Conservation (phyloP, 305 asterid genomes). For the Fraxinus dipetala region DNA sequence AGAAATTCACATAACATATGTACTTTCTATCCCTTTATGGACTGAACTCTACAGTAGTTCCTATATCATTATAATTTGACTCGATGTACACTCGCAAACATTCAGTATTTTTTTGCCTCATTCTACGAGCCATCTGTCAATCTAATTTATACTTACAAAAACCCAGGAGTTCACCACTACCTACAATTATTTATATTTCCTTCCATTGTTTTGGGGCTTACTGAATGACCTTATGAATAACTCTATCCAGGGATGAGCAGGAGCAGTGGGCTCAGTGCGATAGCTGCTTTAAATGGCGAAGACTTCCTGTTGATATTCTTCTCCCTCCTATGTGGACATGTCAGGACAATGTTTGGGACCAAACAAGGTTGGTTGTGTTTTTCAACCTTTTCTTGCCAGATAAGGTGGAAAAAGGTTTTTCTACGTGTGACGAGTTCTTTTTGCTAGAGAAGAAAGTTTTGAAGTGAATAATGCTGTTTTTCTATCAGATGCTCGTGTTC, state of each 20-base stretch:
- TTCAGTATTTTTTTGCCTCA: not conserved
- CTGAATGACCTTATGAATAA: slow-evolving; percentile 11
- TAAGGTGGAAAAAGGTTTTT: not conserved
- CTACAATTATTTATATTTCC: not conserved
- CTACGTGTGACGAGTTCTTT: not conserved
- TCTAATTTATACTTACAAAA: not conserved
- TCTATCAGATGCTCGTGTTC: slow-evolving; percentile 71
- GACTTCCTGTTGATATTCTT: slow-evolving; percentile 64
- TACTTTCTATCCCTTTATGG: not conserved
- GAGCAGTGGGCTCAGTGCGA: slow-evolving; percentile 97
- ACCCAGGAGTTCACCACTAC: not conserved
- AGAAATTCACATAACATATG: not conserved
- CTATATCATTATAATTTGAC: not conserved
- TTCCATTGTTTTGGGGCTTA: not conserved
- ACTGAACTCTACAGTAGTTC: not conserved
- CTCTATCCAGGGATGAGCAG: slow-evolving; percentile 54
- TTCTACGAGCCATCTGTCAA: not conserved
- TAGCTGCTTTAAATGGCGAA: slow-evolving; percentile 80
- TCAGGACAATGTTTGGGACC: slow-evolving; percentile 54
- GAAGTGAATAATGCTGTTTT: slow-evolving; percentile 19
- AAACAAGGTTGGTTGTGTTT: slow-evolving; percentile 46
- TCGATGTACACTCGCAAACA: not conserved
- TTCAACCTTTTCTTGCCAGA: not conserved
- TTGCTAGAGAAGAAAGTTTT: not conserved
- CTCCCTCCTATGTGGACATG: slow-evolving; percentile 92